Evolutionary conservation across 805 yeast species (phyloP).

Genomic region (Candida qinlingensis): DNA sequence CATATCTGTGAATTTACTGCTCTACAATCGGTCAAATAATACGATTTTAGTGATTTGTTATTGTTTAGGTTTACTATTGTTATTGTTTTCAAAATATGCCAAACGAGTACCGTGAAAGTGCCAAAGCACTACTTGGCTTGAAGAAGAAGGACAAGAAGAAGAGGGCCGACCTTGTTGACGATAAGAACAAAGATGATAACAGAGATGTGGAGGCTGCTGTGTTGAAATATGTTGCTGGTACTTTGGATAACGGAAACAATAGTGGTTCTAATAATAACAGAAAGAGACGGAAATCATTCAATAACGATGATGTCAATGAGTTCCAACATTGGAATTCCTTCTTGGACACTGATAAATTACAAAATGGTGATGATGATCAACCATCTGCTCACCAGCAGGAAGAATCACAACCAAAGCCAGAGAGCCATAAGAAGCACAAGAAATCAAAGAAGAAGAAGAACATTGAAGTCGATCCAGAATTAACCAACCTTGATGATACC

Average conservation of each 20-base stretch:
- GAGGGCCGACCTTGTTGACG: constrained; percentile 4
- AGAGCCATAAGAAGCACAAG: constrained; percentile 2
- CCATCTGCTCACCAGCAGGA: neutral
- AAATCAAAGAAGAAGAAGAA: constrained; percentile 7
- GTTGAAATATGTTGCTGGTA: constrained; percentile 64
- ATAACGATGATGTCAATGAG: constrained; percentile 20
- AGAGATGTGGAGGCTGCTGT: constrained; percentile 70
- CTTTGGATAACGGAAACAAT: constrained; percentile 34
- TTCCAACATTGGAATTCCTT: constrained; percentile 27
- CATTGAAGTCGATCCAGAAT: constrained; percentile 51
- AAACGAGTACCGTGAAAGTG: constrained; percentile 22
- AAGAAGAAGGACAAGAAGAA: constrained; percentile 19
- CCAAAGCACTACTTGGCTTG: constrained; percentile 20
- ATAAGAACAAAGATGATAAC: constrained; percentile 3
- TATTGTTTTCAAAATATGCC: constrained; percentile 1
- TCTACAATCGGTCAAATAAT: neutral
- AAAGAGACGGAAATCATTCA: constrained; percentile 19
- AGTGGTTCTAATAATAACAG: constrained; percentile 1
- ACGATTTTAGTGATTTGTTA: neutral
- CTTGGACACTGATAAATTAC: constrained; percentile 22
- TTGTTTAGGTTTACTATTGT: neutral
- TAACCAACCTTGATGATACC: constrained; percentile 43
- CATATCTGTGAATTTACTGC: too few relatives aligned
- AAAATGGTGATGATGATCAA: constrained; percentile 17
- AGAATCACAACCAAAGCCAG: neutral